Evolutionary conservation across 495 filamentous ascomycete species (phyloP).

Genomic region (Trichocladium uniseriatum): DNA sequence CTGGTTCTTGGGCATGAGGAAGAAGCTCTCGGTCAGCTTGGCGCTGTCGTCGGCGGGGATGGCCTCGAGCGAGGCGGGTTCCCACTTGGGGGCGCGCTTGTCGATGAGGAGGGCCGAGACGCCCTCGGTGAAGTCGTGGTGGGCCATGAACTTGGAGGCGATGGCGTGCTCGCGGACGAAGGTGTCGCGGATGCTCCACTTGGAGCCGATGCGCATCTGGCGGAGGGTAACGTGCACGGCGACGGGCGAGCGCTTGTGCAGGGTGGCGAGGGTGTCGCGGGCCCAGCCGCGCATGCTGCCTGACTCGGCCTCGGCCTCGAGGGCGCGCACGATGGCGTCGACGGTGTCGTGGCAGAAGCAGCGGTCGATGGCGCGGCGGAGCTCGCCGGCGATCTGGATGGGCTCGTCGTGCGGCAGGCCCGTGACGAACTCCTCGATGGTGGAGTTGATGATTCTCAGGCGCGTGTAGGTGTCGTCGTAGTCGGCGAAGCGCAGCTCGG

Average conservation of each 20-base stretch:
- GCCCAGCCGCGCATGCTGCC: slow-evolving; percentile 58
- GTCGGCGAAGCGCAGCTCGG: slow-evolving; percentile 82
- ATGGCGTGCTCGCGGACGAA: slow-evolving; percentile 78
- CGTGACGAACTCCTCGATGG: slow-evolving; percentile 83
- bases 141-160: slow-evolving; percentile 72
- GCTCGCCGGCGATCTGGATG: slow-evolving; percentile 51
- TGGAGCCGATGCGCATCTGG: slow-evolving; percentile 63
- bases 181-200: slow-evolving; percentile 71
- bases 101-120: slow-evolving; percentile 66
- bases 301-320: slow-evolving; percentile 44
- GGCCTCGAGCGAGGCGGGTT: slow-evolving; percentile 56
- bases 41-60: slow-evolving; percentile 33
- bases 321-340: slow-evolving; percentile 57
- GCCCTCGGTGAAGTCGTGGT: slow-evolving; percentile 80
- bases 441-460: slow-evolving; percentile 63
- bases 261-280: slow-evolving; percentile 54
- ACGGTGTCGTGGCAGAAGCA: slow-evolving; percentile 62
- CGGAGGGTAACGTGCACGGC: slow-evolving; percentile 71
- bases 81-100: slow-evolving; percentile 58
- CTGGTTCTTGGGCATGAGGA: slow-evolving; percentile 22
- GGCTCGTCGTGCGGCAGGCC: slow-evolving; percentile 66
- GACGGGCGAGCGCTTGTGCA: slow-evolving; percentile 70
- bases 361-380: slow-evolving; percentile 73
- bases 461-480: slow-evolving; percentile 50
- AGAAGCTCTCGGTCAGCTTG: slow-evolving; percentile 54